Evolutionary conservation across 306 rosid genomes (phyloP).

Genomic region (Begonia masoniana): DNA sequence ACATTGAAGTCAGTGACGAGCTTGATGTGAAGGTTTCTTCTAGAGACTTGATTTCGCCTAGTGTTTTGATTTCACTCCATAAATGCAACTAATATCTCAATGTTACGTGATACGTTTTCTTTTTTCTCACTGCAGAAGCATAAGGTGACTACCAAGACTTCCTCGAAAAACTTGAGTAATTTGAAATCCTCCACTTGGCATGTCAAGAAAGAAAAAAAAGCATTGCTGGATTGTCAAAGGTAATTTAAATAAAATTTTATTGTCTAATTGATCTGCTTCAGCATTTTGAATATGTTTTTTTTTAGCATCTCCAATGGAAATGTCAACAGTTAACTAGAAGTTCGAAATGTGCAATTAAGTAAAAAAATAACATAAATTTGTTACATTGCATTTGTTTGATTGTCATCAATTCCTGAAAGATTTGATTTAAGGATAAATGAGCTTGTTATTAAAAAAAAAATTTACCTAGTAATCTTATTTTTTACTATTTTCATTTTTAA

Average conservation of each 20-base stretch:
- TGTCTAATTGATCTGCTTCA: slow-evolving; percentile 5
- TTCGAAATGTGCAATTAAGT: too few relatives aligned
- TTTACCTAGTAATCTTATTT: too few relatives aligned
- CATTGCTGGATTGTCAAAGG: slow-evolving; percentile 59
- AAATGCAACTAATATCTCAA: too few relatives aligned
- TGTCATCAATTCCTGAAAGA: not conserved
- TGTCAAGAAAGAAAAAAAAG: slow-evolving; percentile 46
- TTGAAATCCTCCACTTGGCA: slow-evolving; percentile 30
- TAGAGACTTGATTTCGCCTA: not conserved
- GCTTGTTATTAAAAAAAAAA: too few relatives aligned
- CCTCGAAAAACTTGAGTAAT: slow-evolving; percentile 25
- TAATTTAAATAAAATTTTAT: slow-evolving; percentile 9
- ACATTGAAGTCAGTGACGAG: slow-evolving; percentile 33
- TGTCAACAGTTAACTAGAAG: not conserved
- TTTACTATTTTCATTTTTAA: not conserved
- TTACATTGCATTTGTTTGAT: too few relatives aligned
- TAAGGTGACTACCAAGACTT: slow-evolving; percentile 21
- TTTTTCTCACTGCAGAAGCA: slow-evolving; percentile 35
- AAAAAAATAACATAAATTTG: too few relatives aligned
- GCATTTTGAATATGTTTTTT: not conserved
- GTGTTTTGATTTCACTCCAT: too few relatives aligned
- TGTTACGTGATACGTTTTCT: not conserved
- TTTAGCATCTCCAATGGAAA: too few relatives aligned
- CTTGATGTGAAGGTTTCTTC: slow-evolving; percentile 30
- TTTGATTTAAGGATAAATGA: not conserved